phyloP scores from a whole-genome alignment of 345 rosid genomes.

The Rhodomyrtus tomentosa region DNA sequence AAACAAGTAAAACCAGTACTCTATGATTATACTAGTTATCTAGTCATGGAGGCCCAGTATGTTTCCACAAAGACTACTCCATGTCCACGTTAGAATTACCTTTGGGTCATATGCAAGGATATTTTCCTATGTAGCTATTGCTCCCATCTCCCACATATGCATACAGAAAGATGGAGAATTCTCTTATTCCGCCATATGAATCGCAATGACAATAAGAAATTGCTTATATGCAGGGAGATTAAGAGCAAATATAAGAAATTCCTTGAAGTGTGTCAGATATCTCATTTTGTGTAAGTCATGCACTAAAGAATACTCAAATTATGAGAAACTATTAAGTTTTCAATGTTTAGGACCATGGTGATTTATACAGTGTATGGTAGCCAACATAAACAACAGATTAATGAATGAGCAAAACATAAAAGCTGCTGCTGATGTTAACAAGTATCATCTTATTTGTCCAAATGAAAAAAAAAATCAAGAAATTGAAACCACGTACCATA shows the following conservation, averaged over 20 bases:
- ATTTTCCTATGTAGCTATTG: not conserved
- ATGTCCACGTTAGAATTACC: not conserved
- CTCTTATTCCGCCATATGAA: not conserved
- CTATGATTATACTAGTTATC: not conserved
- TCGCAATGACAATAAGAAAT: not conserved
- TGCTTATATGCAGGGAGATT: not conserved
- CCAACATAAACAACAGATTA: not conserved
- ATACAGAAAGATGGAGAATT: not conserved
- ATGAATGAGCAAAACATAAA: not conserved
- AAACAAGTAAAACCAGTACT: not conserved
- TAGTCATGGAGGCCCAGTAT: not conserved
- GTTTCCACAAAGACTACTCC: not conserved
- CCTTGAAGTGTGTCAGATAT: not conserved
- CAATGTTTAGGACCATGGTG: not conserved
- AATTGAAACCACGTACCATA: constrained; percentile 37
- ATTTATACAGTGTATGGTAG: not conserved
- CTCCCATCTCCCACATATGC: not conserved
- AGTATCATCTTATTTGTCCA: not conserved
- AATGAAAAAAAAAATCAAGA: not conserved
- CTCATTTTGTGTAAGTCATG: not conserved
- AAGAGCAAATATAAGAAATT: not conserved
- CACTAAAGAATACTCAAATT: not conserved
- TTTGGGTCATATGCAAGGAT: not conserved
- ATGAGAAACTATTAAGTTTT: not conserved
- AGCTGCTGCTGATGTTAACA: not conserved